Base-by-base conservation (phyloP, 2,329 filamentous ascomycete genomes). In the Dryadomyces sulphureus region DNA sequence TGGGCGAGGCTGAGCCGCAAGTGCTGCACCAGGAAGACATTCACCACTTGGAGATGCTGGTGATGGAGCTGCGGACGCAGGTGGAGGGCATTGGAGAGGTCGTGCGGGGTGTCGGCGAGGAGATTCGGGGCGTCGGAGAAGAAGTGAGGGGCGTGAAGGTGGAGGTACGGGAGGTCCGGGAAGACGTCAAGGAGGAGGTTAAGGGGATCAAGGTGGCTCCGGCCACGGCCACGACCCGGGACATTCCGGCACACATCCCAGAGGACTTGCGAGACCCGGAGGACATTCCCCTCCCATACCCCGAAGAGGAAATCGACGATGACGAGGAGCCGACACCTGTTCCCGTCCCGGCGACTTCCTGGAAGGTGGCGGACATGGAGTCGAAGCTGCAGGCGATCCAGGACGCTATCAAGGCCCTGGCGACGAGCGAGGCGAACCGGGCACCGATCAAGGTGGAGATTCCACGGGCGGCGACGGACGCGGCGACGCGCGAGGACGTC, bases 31-130 rank as follows among this genome's bases (percentile, higher is more conserved):
- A 77, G 16, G 76, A 82, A 43, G 86, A 93, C 52, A 80, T 95
- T 52, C 87, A 90, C 60, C 85, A 85, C 49, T 75, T 96, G 34
- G 92, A 95, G 59, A 67, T 81, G 27, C 70, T 95, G 48, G 82
- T 96, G 53, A 79, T 80, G 0, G 81, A 94, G 56, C 72, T 96
- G 9, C 77, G 84, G 30, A 78, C 79, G 60, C 94, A 94, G 66
- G 75, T 95, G 22, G 88, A 95, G 53, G 72, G 79, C 7, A 75
- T 92, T 56, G n/a, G 82, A 85, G 11, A 41, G 32, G 8, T 27
- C 45, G 14, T 46, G 48, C 21, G 34, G 34, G 22, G 43, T 45
- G 35, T 19, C 36, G n/a, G 19, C 41, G 1, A 5, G n/a, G n/a
- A n/a, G n/a, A n/a, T n/a, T n/a, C n/a, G n/a, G n/a, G n/a, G n/a